Percentiles rank a stretch among this genome's conserved stretches.
Conservation (phyloP, 495 filamentous ascomycete species). For the Neurospora discreta region DNA sequence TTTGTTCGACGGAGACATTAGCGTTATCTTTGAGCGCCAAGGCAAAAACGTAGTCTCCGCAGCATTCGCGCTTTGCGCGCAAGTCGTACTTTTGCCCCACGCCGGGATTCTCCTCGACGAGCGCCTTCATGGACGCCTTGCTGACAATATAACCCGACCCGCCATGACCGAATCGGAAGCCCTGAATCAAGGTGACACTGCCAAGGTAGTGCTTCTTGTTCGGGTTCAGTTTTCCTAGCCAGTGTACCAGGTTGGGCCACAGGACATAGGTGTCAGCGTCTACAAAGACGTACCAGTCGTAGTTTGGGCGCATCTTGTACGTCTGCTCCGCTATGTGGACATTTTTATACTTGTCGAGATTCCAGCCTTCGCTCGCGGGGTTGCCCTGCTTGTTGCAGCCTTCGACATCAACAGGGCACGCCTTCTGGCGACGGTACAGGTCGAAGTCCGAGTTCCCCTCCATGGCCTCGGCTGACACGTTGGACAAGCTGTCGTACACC, state of each 20-base stretch:
- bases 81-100: slow-evolving; percentile 40
- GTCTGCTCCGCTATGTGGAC: slow-evolving; percentile 34
- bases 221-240: slow-evolving; percentile 42
- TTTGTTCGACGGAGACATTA: slow-evolving; percentile 16
- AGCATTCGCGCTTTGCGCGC: slow-evolving; percentile 48
- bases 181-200: slow-evolving; percentile 42
- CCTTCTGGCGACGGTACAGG: slow-evolving; percentile 39
- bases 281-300: slow-evolving; percentile 60
- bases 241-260: slow-evolving; percentile 49
- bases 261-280: slow-evolving; percentile 59
- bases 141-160: slow-evolving; percentile 59
- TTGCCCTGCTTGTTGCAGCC: slow-evolving; percentile 26
- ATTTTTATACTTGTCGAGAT: slow-evolving; percentile 38
- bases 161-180: slow-evolving; percentile 53
- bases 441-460: slow-evolving; percentile 39
- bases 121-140: slow-evolving; percentile 38
- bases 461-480: slow-evolving; percentile 26
- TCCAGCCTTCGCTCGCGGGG: slow-evolving; percentile 33
- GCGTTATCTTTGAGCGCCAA: slow-evolving; percentile 43
- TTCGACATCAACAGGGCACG: slow-evolving; percentile 29
- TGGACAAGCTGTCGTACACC: slow-evolving; percentile 41
- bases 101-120: slow-evolving; percentile 27
- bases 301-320: slow-evolving; percentile 32
- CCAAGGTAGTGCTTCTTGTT: slow-evolving; percentile 45
- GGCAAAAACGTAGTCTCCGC: slow-evolving; percentile 56